These are phyloP conservation scores for Luzula sylvatica DNA, from an alignment of 176 grass and related monocot species.

Conservation along the genomic window DNA sequence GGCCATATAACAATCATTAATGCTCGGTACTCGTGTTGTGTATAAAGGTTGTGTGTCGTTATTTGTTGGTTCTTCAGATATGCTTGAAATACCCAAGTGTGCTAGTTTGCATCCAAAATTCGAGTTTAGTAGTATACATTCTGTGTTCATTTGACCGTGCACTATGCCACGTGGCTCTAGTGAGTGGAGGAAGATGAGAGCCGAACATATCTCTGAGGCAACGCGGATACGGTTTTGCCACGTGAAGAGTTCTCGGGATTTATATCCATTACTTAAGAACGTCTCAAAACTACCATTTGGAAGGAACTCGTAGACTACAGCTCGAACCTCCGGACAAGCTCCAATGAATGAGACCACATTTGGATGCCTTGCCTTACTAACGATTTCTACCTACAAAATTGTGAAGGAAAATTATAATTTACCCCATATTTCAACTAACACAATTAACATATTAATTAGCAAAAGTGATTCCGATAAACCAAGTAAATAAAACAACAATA, in stretches of 20 bases:
- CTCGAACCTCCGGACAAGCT: slow-evolving; percentile 38
- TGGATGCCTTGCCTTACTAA: slow-evolving; percentile 47
- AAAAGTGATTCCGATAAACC: no score
- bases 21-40: slow-evolving; percentile 33
- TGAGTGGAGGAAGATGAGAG: no score
- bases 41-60: slow-evolving; percentile 35
- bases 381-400: slow-evolving; percentile 35
- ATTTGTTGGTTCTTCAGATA: slow-evolving; percentile 34
- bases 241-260: slow-evolving; percentile 20
- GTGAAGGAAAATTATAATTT: no score
- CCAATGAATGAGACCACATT: slow-evolving; percentile 42
- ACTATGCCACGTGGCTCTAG: slow-evolving; percentile 35
- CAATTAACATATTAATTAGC: no score
- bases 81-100: slow-evolving; percentile 52
- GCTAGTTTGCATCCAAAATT: slow-evolving; percentile 40
- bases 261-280: slow-evolving; percentile 20
- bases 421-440: no score
- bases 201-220: slow-evolving; percentile 46
- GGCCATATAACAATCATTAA: slow-evolving; percentile 57
- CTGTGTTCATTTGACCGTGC: slow-evolving; percentile 61
- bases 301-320: slow-evolving; percentile 50
- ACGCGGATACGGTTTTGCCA: slow-evolving; percentile 45
- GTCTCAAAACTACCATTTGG: slow-evolving; percentile 58
- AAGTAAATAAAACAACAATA: no score
- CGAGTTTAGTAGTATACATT: slow-evolving; percentile 42